Base-by-base conservation (phyloP, 129 eudicot genomes). In the Kitagawia praeruptora region DNA sequence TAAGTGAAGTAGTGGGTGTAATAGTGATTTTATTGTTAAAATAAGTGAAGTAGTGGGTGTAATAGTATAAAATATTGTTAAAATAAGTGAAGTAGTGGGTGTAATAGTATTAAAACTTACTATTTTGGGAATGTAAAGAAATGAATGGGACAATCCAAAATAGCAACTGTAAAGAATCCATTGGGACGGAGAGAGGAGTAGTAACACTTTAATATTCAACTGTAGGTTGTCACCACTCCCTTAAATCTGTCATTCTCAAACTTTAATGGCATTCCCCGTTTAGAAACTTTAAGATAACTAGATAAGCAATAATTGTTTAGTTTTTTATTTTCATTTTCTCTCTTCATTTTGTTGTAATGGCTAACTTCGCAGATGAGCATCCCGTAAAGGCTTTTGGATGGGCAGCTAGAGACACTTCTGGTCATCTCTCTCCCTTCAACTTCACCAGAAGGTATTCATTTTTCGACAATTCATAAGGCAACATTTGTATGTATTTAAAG, bases 391-490 rank as follows among this genome's bases (percentile, higher is more conserved):
- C 86, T 40, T 73, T 85, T 18, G 93, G 91, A 54, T 89, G 82
- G 75, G 93, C 93, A 4, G 88, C 93, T 37, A 74, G 79, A 18
- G 91, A 89, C 75, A 34, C 82, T 6, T 79, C 93, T n/a, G 93
- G 93, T 6, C 46, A 39, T 77, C 88, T 89, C 49, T 83, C 93
- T 70, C 93, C 91, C 37, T 80, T 89, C 87, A 85, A 82, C 13
- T 89, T 89, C 89, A 81, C 93, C 39, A 74, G 91, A 70, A 88
- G 90, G 90, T 84, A 41, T 9, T 41, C n/a, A 16, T 5, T 38
- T 69, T 31, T 37, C 44, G 31, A 13, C 23, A 13, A 1, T 15
- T 38, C 23, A 19, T 11, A 31, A 3, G n/a, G 10, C 5, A 0
- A 25, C 45, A 37, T 6, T 27, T 19, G n/a, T 5, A 16, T 4